Evolutionary conservation across 2,329 filamentous ascomycete species (phyloP), one percentile per base, ranked within the genome.

Genomic region (Akanthomyces muscarius): DNA sequence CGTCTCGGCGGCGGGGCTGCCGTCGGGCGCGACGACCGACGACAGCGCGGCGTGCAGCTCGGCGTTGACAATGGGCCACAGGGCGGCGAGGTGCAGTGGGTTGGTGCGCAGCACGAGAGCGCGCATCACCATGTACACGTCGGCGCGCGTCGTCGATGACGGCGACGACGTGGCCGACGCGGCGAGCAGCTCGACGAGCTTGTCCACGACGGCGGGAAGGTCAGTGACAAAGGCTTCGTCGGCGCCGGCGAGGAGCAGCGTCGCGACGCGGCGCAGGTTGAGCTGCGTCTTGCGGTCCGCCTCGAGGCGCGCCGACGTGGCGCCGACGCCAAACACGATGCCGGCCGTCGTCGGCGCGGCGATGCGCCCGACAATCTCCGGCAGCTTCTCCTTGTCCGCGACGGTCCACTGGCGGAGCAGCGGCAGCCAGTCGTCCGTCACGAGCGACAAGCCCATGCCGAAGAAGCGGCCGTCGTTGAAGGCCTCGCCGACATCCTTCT

Each of bases 241-340:
- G 3, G 86, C 85, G 5, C 88, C 86, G 0, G 92, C 89, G 6
- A 98, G 81, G 18, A 98, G 79, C 13, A 99, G 80, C 1, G 92
- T 83, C 5, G 92, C 87, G 53, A 96, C 86, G 53, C 95, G 86
- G 14, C 93, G 89, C 21, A 99, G 83, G 67, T 92, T 97, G 36
- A 97, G 83, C 75, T 98, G 94, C 1, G 93, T 92, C 76, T 89
- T 95, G 63, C 93, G 89, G 75, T 99, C 95, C 6, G 96, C 92
- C 76, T 99, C 95, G n/a, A 96, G 84, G 64, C 95, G 85, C 42
- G 95, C 95, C 50, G 93, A 96, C 25, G 91, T 92, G 7, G 95
- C 95, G 13, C 96, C 96, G 0, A 99, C 95, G n/a, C 95, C 95
- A 71, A 99, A 99, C 73, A 99, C 94, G 68, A 99, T 96, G 10